Conservation (phyloP, 108 stramenopile species). For the Chaetoceros tenuissimus region DNA sequence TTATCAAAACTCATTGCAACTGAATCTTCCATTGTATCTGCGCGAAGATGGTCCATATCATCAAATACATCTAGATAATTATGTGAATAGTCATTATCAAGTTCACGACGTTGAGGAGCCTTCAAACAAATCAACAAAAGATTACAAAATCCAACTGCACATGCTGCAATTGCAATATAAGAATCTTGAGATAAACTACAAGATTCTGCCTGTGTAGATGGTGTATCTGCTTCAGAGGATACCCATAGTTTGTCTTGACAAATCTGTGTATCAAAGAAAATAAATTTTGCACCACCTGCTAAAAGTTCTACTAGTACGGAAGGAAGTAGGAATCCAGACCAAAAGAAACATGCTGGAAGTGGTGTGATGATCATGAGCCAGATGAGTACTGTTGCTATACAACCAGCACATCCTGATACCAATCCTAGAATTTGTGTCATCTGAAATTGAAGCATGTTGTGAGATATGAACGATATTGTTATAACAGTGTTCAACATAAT, state of each 20-base stretch:
- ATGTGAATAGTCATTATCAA: conserved; percentile 50
- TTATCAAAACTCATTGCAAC: background rate
- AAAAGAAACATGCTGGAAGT: conserved; percentile 55
- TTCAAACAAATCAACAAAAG: conserved; percentile 51
- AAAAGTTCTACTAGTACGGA: conserved; percentile 45
- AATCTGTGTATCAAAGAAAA: conserved; percentile 52
- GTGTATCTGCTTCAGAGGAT: conserved; percentile 24
- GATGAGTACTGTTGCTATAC: conserved; percentile 30
- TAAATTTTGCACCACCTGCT: conserved; percentile 62
- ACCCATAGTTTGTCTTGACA: conserved; percentile 55
- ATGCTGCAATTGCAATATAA: conserved; percentile 32
- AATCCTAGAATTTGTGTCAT: conserved; percentile 56
- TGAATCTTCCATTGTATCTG: background rate
- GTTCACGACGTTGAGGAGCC: conserved; percentile 37
- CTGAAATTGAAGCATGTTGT: conserved; percentile 1
- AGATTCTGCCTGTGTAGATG: conserved; percentile 38
- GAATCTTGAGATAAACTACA: conserved; percentile 45
- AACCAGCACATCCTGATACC: conserved; percentile 39
- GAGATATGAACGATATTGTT: no score
- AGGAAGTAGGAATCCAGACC: conserved; percentile 68
- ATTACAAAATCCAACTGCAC: conserved; percentile 32
- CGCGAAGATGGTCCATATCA: background rate
- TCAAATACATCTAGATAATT: conserved; percentile 10
- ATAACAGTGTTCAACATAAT: background rate
- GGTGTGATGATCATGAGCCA: conserved; percentile 64